Conservation (phyloP, 306 rosid species). For the Ochetophila trinervis region DNA sequence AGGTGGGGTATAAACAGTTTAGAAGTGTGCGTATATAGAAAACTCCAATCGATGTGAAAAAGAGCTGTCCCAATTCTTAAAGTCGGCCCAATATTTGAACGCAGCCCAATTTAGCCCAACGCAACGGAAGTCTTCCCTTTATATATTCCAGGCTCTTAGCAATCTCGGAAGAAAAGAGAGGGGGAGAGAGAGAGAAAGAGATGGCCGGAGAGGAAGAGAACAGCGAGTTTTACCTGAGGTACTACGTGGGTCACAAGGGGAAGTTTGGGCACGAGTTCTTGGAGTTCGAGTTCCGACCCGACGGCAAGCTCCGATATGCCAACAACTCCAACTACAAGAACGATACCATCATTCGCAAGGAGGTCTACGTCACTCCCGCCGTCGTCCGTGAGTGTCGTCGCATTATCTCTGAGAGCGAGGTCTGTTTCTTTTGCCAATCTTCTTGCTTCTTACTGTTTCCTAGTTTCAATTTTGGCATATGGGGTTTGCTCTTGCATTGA, state of each 20-base stretch:
- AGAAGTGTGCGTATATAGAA: too few relatives aligned
- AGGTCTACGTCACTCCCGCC: constrained; percentile 88
- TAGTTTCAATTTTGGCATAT: constrained; percentile 4
- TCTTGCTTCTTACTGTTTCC: constrained; percentile 5
- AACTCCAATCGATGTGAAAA: too few relatives aligned
- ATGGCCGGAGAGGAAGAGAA: constrained; percentile 65
- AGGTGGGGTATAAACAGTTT: too few relatives aligned
- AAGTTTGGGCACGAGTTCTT: constrained; percentile 91
- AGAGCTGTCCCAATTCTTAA: too few relatives aligned
- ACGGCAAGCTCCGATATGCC: constrained; percentile 94
- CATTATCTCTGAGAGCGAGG: constrained; percentile 89
- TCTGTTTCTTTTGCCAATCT: not conserved
- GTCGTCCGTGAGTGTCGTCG: constrained; percentile 92
- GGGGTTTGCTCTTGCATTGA: not conserved
- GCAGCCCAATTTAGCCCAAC: too few relatives aligned
- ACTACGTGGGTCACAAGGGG: constrained; percentile 92
- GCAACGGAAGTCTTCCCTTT: too few relatives aligned
- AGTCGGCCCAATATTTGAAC: too few relatives aligned
- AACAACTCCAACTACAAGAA: constrained; percentile 98
- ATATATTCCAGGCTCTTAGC: too few relatives aligned
- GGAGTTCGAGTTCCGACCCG: constrained; percentile 91
- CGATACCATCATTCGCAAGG: constrained; percentile 97
- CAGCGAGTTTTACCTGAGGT: constrained; percentile 75
- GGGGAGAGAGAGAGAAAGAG: constrained; percentile 4
- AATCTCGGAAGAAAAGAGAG: not conserved